Evolutionary conservation across 371 early-diverging fungal genomes (phyloP), one percentile per base, ranked within the genome.

Genomic region (Neoconidiobolus thromboides): DNA sequence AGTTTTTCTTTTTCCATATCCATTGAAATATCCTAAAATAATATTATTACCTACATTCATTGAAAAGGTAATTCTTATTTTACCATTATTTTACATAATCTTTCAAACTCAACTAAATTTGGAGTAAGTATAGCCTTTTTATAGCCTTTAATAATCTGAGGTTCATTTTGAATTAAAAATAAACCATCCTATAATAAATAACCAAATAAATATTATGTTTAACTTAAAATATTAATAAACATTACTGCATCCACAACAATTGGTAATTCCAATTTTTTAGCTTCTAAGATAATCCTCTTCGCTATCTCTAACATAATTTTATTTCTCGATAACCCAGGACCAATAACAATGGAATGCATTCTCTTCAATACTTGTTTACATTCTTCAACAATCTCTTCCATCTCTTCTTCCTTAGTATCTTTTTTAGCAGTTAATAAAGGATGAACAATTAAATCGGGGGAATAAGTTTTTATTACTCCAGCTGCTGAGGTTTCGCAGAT

Each of bases 261-360:
- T 0, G 89, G 85, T 69, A 89, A 69, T 0, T 75, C 55, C 36
- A 69, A 61, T 51, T 79, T 71, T 43, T 75, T 76, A 0, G 87
- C 86, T 12, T 73, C 72, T 43, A 64, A 48, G 5, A 95, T 77
- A 2, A 90, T 72, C 42, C 68, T 63, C 12, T 62, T 65, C 0
- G 86, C 85, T 41, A 71, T 68, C 41, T 77, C 72, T 3, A 79
- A 72, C 76, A 90, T 84, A 1, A 71, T 51, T 10, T 63, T 55
- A 64, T 94, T 89, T 42, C 92, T 74, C 3, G 87, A 87, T 15
- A 96, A 69, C 0, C 98, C 98, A 2, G 98, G 94, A 0, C 98
- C 98, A 12, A 94, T 71, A 0, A 93, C 81, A 7, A 94, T 68
- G 0, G 85, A 87, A 70, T 97, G 91, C 0, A 89, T 61, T n/a